Evolutionary conservation across 176 grass and related monocot species (phyloP).

Genomic region (Rhynchospora breviuscula): DNA sequence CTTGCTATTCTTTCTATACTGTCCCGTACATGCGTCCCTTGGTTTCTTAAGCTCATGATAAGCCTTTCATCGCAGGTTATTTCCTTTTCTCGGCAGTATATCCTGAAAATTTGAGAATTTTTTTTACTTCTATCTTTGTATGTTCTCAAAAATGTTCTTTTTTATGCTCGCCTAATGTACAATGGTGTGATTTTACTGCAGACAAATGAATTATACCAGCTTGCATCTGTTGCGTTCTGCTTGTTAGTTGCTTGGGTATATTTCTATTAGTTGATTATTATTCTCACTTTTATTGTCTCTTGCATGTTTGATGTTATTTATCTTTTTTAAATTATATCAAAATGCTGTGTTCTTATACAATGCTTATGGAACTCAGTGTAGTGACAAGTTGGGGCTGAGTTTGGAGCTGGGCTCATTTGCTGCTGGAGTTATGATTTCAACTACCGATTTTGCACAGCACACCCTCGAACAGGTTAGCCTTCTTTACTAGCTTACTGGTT

Average conservation of each 20-base stretch:
- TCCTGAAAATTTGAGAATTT: not conserved
- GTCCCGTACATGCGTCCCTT: constrained; percentile 73
- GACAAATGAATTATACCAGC: constrained; percentile 98
- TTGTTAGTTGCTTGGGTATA: constrained; percentile 96
- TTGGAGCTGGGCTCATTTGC: constrained; percentile 97
- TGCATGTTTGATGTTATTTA: not conserved
- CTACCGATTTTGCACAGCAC: constrained; percentile 94
- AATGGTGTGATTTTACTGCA: constrained; percentile 41
- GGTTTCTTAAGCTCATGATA: constrained; percentile 99
- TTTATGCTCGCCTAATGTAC: not conserved
- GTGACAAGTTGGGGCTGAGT: constrained; percentile 98
- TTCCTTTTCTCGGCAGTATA: constrained; percentile 1
- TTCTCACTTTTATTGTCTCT: constrained; percentile 8
- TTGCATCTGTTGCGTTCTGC: constrained; percentile 98
- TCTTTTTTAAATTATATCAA: not conserved
- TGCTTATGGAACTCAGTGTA: constrained; percentile 66
- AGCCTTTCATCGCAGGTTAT: constrained; percentile 94
- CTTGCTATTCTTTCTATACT: constrained; percentile 86
- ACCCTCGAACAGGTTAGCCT: constrained; percentile 92
- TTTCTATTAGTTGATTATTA: constrained; percentile 26
- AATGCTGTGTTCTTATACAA: constrained; percentile 24
- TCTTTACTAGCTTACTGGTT: constrained; percentile 11
- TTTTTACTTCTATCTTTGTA: not conserved
- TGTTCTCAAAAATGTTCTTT: not conserved
- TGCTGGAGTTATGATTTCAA: constrained; percentile 99